Percentiles rank a stretch among this genome's conserved stretches.
Evolutionary conservation across 2,329 filamentous ascomycete species (phyloP).

Genomic region (Chaetomium sp.): DNA sequence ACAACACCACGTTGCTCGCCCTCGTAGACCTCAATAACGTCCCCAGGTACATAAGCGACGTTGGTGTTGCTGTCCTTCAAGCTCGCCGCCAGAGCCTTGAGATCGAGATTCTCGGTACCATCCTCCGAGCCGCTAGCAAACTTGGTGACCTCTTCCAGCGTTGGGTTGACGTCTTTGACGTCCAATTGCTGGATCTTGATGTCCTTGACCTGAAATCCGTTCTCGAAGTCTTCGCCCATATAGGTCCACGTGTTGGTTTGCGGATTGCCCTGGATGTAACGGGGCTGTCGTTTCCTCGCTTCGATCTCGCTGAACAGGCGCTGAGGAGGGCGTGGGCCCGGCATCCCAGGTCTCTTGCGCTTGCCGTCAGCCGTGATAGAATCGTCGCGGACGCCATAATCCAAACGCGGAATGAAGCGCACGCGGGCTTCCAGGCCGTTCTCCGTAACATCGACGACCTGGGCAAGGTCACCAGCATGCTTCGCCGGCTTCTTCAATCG

Average conservation of each 20-base stretch:
- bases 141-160: slow-evolving; percentile 89
- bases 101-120: slow-evolving; percentile 86
- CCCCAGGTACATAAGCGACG: slow-evolving; percentile 82
- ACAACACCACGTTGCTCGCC: slow-evolving; percentile 91
- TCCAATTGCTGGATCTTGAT: slow-evolving; percentile 81
- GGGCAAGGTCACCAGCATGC: slow-evolving; percentile 83
- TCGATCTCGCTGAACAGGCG: slow-evolving; percentile 89
- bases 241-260: slow-evolving; percentile 80
- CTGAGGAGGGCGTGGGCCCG: slow-evolving; percentile 70
- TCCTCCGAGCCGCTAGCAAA: slow-evolving; percentile 86
- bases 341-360: slow-evolving; percentile 63
- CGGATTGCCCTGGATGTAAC: slow-evolving; percentile 56
- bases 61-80: slow-evolving; percentile 77
- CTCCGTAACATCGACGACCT: slow-evolving; percentile 85
- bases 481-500: slow-evolving; percentile 73
- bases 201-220: slow-evolving; percentile 89
- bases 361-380: slow-evolving; percentile 56
- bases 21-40: slow-evolving; percentile 93
- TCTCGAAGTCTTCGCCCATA: slow-evolving; percentile 81
- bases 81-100: slow-evolving; percentile 83
- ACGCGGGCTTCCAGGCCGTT: slow-evolving; percentile 87
- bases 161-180: slow-evolving; percentile 88
- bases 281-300: slow-evolving; percentile 77
- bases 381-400: slow-evolving; percentile 87
- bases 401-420: slow-evolving; percentile 80